Base-by-base conservation (phyloP, 2,329 filamentous ascomycete species). In the Clarireedia paspali region DNA sequence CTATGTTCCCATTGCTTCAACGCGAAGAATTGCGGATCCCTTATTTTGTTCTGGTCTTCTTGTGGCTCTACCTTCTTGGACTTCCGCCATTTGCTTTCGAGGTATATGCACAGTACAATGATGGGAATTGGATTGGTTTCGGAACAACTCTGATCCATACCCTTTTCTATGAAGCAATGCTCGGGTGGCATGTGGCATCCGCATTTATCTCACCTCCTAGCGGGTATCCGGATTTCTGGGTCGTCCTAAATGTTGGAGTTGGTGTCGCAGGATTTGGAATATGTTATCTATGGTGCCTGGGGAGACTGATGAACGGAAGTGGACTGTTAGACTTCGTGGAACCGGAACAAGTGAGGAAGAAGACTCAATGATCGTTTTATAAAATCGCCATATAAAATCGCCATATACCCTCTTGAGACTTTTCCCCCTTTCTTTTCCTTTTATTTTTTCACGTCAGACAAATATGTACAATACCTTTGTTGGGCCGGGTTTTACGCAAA, bases 31-130 rank as follows among this genome's bases (percentile, higher is more conserved):
- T 99, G 7, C 77, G 81, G 12, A 77, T 96, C 9, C 94, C 95
- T 0, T 99, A 99, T 67, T 81, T 83, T 38, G 87, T 96, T 12
- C 74, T 97, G 30, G 89, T 88, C 0, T 75, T 92, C 1, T 79
- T 99, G 1, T 99, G 94, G 92, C 86, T 89, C 0, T 97, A 94
- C 68, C 78, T 99, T 1, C 76, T 99, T 9, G 92, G 91, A 2
- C 78, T 97, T 2, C 91, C 92, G 1, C 91, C 91, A 0, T 83
- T 84, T 1, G 87, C 85, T 1, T 74, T 89, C 53, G 79, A 80
- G 14, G 81, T 83, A 2, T 94, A 92, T 65, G 80, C 83, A 48
- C 76, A 80, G 50, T 73, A 77, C 50, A 73, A 74, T 0, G 68
- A 73, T 48, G 69, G 72, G 10, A 66, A 70, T 2, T 77, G 78